A percentile compares a stretch with the other conserved stretches of the same genome.
These are phyloP conservation scores for Zopfia rhizophila DNA, from an alignment of 2,329 filamentous ascomycete genomes.

Conservation along the genomic window DNA sequence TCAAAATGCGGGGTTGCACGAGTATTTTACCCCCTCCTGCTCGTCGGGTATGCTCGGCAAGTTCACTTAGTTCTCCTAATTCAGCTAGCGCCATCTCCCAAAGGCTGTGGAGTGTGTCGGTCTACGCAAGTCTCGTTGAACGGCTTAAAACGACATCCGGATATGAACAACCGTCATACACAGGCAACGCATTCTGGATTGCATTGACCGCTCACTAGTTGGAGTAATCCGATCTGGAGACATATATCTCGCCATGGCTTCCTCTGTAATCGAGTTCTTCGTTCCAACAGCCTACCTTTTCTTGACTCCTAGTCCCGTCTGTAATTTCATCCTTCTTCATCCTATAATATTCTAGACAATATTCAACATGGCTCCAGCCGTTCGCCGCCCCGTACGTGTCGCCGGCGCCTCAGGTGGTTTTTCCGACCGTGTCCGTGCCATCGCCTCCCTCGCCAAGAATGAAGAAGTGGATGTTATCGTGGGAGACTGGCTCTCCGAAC, in stretches of 20 bases:
- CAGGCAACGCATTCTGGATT: conserved; percentile 11
- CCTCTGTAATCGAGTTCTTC: conserved; percentile 2
- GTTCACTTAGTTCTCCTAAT: conserved; percentile 1
- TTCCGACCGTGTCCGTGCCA: conserved; percentile 56
- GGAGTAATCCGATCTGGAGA: conserved; percentile 14
- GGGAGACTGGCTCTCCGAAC: conserved; percentile 44
- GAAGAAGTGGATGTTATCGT: conserved; percentile 47
- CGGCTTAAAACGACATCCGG: conserved; percentile 17
- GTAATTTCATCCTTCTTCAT: not conserved
- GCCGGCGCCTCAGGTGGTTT: conserved; percentile 57
- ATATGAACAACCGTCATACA: conserved; percentile 29
- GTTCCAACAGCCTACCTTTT: conserved; percentile 3
- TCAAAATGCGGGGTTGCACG: conserved; percentile 11
- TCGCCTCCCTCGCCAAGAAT: conserved; percentile 52
- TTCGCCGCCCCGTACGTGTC: conserved; percentile 51
- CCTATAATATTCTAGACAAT: not conserved
- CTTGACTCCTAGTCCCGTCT: not conserved
- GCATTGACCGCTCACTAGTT: not conserved
- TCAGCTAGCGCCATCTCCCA: conserved; percentile 3
- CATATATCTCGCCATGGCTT: conserved; percentile 15
- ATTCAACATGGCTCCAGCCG: conserved; percentile 30
- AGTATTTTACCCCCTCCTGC: conserved; percentile 19
- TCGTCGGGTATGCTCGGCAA: conserved; percentile 32
- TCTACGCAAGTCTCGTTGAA: conserved; percentile 15
- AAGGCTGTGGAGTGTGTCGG: conserved; percentile 27